phyloP scores from a whole-genome alignment of 148 eudicot genomes.

The Silene conica region DNA sequence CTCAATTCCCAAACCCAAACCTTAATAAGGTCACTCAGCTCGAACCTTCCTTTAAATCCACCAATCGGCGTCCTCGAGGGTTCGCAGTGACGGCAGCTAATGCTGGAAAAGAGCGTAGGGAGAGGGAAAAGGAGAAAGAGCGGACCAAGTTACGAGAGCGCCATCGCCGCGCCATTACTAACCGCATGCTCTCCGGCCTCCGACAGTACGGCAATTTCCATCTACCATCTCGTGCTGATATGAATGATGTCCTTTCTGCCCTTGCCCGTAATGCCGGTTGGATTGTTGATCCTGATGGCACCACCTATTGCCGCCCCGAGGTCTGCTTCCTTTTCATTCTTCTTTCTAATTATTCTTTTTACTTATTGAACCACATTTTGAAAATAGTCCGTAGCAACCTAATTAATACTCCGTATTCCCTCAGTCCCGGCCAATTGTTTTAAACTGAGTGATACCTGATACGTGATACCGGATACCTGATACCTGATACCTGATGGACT shows the following conservation, averaged over 20 bases:
- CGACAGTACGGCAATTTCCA: slow-evolving; percentile 70
- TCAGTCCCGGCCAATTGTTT: too few relatives aligned
- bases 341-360: too few relatives aligned
- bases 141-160: slow-evolving; percentile 69
- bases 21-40: slow-evolving; percentile 11
- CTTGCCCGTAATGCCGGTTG: slow-evolving; percentile 42
- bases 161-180: slow-evolving; percentile 72
- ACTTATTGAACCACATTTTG: too few relatives aligned
- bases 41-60: slow-evolving; percentile 7
- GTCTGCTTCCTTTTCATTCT: too few relatives aligned
- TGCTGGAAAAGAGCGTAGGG: slow-evolving; percentile 32
- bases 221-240: slow-evolving; percentile 65
- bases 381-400: too few relatives aligned
- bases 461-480: too few relatives aligned
- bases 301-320: too few relatives aligned
- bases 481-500: too few relatives aligned
- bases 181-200: slow-evolving; percentile 73
- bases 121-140: slow-evolving; percentile 56
- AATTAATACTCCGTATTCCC: too few relatives aligned
- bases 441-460: too few relatives aligned
- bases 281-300: too few relatives aligned
- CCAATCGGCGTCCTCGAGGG: slow-evolving; percentile 60
- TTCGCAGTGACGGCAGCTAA: slow-evolving; percentile 42
- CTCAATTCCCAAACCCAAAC: slow-evolving; percentile 22
- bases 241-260: slow-evolving; percentile 67